Conservation (phyloP, 495 filamentous ascomycete species). For the Podospora australis region DNA sequence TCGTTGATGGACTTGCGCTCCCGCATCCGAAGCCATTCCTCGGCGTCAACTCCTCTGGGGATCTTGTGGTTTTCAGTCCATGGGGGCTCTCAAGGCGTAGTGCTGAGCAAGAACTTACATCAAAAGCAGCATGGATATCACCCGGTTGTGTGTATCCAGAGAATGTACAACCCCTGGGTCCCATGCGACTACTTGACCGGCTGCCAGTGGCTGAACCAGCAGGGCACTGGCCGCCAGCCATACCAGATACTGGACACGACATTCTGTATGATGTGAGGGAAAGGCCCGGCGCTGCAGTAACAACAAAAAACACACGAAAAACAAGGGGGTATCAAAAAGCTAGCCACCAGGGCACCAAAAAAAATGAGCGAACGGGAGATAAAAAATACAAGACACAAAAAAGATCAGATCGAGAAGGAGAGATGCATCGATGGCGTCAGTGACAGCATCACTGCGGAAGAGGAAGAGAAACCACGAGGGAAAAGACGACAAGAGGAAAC, state of each 20-base stretch:
- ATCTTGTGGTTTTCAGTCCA: constrained; percentile 21
- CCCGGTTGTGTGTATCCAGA: constrained; percentile 29
- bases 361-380: no score
- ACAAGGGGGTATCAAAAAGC: no score
- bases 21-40: constrained; percentile 31
- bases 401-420: no score
- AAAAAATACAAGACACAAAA: no score
- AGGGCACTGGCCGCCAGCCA: constrained; percentile 18
- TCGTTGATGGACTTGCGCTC: constrained; percentile 38
- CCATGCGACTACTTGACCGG: constrained; percentile 22
- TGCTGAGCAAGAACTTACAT: constrained; percentile 17
- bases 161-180: constrained; percentile 31
- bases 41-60: constrained; percentile 27
- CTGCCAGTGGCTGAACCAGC: constrained; percentile 20
- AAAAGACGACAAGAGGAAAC: no score
- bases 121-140: constrained; percentile 34
- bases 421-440: no score
- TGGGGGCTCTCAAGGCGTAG: background rate
- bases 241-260: constrained; percentile 25
- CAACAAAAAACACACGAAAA: no score
- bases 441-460: no score
- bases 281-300: no score
- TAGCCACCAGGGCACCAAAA: no score
- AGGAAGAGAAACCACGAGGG: no score
- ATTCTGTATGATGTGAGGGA: no score